Evolutionary conservation across 2,329 filamentous ascomycete genomes (phyloP).

Genomic region (Talaromyces sp.): DNA sequence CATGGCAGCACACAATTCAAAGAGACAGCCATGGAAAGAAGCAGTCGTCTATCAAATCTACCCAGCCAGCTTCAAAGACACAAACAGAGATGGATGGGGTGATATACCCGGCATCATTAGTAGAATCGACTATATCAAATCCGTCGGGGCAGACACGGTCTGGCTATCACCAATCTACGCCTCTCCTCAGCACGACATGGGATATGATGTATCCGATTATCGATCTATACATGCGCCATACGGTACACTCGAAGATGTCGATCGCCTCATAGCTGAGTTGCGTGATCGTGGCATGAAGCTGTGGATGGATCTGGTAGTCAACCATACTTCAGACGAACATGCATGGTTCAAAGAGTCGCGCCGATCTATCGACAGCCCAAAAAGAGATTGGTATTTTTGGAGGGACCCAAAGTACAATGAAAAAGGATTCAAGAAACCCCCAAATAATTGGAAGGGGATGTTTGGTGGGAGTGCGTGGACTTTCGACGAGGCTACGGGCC

Average conservation of each 20-base stretch:
- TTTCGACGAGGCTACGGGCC: slow-evolving; percentile 61
- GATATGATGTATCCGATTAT: background rate
- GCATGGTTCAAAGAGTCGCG: slow-evolving; percentile 13
- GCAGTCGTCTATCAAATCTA: slow-evolving; percentile 3
- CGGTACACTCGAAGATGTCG: slow-evolving; percentile 46
- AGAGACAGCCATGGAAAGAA: slow-evolving; percentile 10
- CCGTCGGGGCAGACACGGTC: background rate
- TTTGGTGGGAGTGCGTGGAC: slow-evolving; percentile 36
- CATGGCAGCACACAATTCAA: slow-evolving; percentile 5
- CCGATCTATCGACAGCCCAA: background rate
- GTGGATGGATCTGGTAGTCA: slow-evolving; percentile 49
- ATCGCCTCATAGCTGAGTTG: slow-evolving; percentile 42
- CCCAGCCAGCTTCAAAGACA: background rate
- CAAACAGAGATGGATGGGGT: background rate
- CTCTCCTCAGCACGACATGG: background rate
- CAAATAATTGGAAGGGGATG: slow-evolving; percentile 9
- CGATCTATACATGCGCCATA: background rate
- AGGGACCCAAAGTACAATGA: slow-evolving; percentile 45
- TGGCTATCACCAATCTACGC: background rate
- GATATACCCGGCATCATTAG: background rate
- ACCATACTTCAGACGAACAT: slow-evolving; percentile 37
- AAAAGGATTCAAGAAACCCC: slow-evolving; percentile 42
- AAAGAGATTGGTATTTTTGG: slow-evolving; percentile 26
- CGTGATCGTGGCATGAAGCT: slow-evolving; percentile 47
- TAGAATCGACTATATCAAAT: background rate